phyloP scores from a whole-genome alignment of 2,329 filamentous ascomycete genomes.

The Akanthomyces uredinophilus region DNA sequence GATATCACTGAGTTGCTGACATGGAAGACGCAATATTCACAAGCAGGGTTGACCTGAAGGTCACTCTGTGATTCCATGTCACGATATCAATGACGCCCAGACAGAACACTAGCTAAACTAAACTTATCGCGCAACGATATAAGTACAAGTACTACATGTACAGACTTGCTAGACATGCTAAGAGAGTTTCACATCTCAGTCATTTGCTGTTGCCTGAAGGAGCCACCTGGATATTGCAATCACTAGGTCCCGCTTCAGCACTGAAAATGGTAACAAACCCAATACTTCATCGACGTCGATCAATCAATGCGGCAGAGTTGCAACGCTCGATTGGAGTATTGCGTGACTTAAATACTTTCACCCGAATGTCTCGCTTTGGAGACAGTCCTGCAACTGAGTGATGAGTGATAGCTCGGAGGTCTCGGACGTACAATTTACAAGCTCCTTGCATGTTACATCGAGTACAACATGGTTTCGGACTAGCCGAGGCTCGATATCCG shows the following conservation, averaged over 20 bases:
- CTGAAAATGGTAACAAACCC: neutral
- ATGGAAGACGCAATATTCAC: no score
- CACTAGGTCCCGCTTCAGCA: neutral
- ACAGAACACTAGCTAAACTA: no score
- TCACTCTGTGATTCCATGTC: no score
- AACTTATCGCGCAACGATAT: no score
- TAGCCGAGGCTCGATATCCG: neutral
- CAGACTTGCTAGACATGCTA: no score
- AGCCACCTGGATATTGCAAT: neutral
- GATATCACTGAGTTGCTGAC: no score
- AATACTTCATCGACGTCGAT: neutral
- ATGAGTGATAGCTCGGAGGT: neutral
- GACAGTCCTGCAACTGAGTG: neutral
- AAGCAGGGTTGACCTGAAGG: no score
- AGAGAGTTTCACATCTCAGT: neutral
- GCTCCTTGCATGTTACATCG: neutral
- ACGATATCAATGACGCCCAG: no score
- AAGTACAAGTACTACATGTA: no score
- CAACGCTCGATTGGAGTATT: neutral
- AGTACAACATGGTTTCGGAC: neutral
- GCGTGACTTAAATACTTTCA: neutral
- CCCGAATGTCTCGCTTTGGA: neutral
- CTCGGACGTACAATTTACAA: neutral
- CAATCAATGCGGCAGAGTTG: neutral
- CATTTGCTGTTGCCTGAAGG: neutral